Base-by-base conservation (phyloP, 2,329 filamentous ascomycete genomes). In the Pseudogymnoascus sp. region DNA sequence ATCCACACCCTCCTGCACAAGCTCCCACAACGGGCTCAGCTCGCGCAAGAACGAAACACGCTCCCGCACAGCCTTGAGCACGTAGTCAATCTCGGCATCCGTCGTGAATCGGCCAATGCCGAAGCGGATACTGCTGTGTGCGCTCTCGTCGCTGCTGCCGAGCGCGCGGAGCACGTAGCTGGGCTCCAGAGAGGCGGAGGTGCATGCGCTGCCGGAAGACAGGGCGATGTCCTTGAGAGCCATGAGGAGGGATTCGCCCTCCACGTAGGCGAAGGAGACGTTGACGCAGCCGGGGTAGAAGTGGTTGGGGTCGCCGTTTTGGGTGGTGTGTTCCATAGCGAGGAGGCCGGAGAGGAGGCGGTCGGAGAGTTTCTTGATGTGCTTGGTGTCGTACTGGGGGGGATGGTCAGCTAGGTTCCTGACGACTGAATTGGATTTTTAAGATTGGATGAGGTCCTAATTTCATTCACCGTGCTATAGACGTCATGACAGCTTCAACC, bases 231-330 rank as follows among this genome's bases (percentile, higher is more conserved):
- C 95, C 78, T 99, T 99, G 54, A 99, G 80, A 0, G 95, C 95
- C 95, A 99, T 99, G 67, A 99, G 83, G 1, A 99, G 87, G 2
- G 95, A 97, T 77, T 99, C 95, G 69, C 95, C 95, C 77, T 99
- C 95, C 4, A 99, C 92, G 72, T 99, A 99, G 36, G 95, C 93
- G 73, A 99, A 99, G 0, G 95, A 99, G 10, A 99, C 90, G 75
- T 99, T 99, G 66, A 99, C 93, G 71, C 95, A 99, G 67, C 95
- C 95, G 1, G 95, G 92, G 75, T 99, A 99, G 76, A 96, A 96
- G 62, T 85, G 83, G 4, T 88, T 77, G 1, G 87, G 82, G 70
- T 95, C 91, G 61, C 95, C 95, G 72, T 99, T 99, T 70, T 96
- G 87, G 7, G 83, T 85, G 1, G 95, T 96, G 77, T 99, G 95